phyloP scores from a whole-genome alignment of 2,329 filamentous ascomycete species.

The Sclerotinia spermophila region DNA sequence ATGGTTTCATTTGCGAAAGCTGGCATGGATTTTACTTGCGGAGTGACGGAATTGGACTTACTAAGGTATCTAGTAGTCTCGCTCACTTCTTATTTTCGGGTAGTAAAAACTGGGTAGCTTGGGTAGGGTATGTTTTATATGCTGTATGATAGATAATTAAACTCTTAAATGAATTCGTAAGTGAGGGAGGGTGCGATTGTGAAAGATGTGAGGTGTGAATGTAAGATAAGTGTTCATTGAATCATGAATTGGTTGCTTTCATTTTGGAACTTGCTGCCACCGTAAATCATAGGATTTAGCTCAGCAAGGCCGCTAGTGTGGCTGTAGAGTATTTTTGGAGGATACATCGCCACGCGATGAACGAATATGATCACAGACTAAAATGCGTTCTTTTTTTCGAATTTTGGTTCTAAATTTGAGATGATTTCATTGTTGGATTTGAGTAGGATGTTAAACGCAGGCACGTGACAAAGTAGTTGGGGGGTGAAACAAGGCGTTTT shows the following conservation, averaged over 20 bases:
- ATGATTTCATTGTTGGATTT: background rate
- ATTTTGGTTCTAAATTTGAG: background rate
- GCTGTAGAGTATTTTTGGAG: background rate
- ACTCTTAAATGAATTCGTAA: background rate
- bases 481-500: background rate
- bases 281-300: background rate
- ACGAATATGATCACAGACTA: background rate
- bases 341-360: background rate
- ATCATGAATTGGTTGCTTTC: background rate
- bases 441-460: background rate
- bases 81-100: background rate
- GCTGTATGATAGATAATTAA: constrained; percentile 13
- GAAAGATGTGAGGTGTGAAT: background rate
- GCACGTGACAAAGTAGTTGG: background rate
- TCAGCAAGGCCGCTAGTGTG: background rate
- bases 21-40: background rate
- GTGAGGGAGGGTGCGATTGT: background rate
- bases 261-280: background rate
- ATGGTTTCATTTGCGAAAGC: constrained; percentile 2
- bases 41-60: constrained; percentile 1
- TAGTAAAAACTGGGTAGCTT: background rate
- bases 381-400: background rate
- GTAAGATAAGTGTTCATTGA: too few relatives aligned
- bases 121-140: constrained; percentile 1
- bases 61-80: background rate